Percentiles rank a stretch among this genome's conserved stretches.
Conservation (phyloP, 306 rosid genomes). For the Dryas octopetala region DNA sequence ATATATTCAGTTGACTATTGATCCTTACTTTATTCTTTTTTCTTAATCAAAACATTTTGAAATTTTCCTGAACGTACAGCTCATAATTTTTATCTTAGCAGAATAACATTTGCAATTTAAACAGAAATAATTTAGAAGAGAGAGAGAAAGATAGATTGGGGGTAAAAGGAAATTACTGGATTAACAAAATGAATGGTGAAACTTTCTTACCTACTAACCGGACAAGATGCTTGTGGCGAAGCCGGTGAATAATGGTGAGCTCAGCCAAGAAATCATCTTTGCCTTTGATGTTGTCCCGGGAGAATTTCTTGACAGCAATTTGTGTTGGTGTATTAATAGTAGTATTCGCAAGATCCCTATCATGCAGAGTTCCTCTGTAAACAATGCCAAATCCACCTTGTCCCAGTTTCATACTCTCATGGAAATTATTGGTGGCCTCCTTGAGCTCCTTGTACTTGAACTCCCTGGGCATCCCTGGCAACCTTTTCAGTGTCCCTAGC, state of each 20-base stretch:
- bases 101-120: no score
- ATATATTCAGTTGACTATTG: background rate
- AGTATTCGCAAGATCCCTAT: background rate
- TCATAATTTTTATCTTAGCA: background rate
- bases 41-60: background rate
- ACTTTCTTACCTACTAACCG: slow-evolving; percentile 39
- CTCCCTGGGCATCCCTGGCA: slow-evolving; percentile 55
- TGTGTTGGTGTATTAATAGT: slow-evolving; percentile 7
- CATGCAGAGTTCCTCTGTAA: slow-evolving; percentile 45
- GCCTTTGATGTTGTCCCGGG: slow-evolving; percentile 42
- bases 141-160: background rate
- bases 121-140: background rate
- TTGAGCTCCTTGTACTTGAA: slow-evolving; percentile 45
- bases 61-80: no score
- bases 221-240: slow-evolving; percentile 57
- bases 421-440: slow-evolving; percentile 44
- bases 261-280: slow-evolving; percentile 54
- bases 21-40: background rate
- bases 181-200: background rate
- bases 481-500: slow-evolving; percentile 31
- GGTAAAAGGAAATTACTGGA: background rate
- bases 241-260: slow-evolving; percentile 57
- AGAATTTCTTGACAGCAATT: slow-evolving; percentile 51
- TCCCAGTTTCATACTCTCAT: slow-evolving; percentile 45
- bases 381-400: slow-evolving; percentile 54